Percentiles rank a stretch among this genome's conserved stretches.
Evolutionary conservation across 139 green algal species (phyloP).

Genomic region (Tetraselmis striata): DNA sequence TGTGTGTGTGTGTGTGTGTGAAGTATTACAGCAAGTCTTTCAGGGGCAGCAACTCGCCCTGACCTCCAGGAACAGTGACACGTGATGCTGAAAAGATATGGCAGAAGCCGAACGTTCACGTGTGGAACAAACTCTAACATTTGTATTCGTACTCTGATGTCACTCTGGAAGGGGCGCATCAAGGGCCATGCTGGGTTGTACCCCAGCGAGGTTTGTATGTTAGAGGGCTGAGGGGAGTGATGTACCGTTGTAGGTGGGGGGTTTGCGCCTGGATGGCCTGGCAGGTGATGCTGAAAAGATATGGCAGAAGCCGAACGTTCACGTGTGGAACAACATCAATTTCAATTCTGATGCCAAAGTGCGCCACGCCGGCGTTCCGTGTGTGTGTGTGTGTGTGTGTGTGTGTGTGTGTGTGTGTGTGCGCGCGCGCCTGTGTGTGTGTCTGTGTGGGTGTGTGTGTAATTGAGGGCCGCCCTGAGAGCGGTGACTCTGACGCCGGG

Average conservation of each 20-base stretch:
- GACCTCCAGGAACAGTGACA: too few relatives aligned
- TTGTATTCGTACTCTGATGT: background rate
- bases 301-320: background rate
- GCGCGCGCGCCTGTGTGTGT: background rate
- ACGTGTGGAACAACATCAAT: background rate
- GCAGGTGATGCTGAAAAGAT: background rate
- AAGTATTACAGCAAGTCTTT: too few relatives aligned
- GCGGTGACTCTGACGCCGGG: too few relatives aligned
- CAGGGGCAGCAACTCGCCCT: too few relatives aligned
- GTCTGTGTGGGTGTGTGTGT: background rate
- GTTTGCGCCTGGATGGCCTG: background rate
- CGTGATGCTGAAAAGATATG: background rate
- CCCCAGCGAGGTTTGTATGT: too few relatives aligned
- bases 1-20: too few relatives aligned
- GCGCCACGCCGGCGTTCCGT: background rate
- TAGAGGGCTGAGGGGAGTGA: too few relatives aligned
- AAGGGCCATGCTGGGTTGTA: background rate
- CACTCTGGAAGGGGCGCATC: background rate
- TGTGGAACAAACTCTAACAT: background rate
- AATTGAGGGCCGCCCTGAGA: too few relatives aligned
- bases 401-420: background rate
- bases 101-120: background rate
- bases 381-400: background rate
- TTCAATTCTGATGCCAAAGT: background rate
- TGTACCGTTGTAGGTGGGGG: too few relatives aligned